Evolutionary conservation across 2,329 filamentous ascomycete species (phyloP).

Genomic region (Aspergillus japonicus): DNA sequence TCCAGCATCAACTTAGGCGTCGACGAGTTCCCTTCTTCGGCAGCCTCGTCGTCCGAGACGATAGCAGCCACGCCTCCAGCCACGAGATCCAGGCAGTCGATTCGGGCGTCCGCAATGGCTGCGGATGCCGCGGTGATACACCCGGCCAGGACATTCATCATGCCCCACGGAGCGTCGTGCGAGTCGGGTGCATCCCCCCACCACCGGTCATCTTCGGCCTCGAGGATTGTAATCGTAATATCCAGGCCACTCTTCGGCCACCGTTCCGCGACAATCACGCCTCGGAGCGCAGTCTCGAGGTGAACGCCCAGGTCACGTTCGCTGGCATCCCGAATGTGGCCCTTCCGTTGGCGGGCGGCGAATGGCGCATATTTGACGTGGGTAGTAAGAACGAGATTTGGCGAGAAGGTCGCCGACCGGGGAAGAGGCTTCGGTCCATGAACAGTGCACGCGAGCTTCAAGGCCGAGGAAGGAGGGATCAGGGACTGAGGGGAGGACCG

Average conservation of each 20-base stretch:
- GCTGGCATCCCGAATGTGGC: slow-evolving; percentile 79
- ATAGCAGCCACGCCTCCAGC: slow-evolving; percentile 85
- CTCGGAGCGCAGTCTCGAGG: slow-evolving; percentile 83
- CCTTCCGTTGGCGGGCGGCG: slow-evolving; percentile 75
- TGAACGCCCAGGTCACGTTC: slow-evolving; percentile 90
- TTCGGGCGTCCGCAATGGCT: slow-evolving; percentile 88
- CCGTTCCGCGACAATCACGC: slow-evolving; percentile 85
- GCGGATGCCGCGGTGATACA: slow-evolving; percentile 93
- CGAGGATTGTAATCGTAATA: slow-evolving; percentile 85
- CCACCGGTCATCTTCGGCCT: slow-evolving; percentile 81
- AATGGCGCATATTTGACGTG: slow-evolving; percentile 98
- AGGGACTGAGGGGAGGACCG: slow-evolving; percentile 47
- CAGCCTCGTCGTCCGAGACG: slow-evolving; percentile 47
- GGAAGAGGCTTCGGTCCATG: slow-evolving; percentile 91
- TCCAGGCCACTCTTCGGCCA: slow-evolving; percentile 99
- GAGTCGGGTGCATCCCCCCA: slow-evolving; percentile 56
- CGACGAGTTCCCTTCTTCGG: slow-evolving; percentile 19
- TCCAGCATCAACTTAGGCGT: slow-evolving; percentile 61
- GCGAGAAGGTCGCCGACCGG: slow-evolving; percentile 84
- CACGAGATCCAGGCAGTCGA: slow-evolving; percentile 90
- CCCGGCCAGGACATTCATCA: slow-evolving; percentile 87
- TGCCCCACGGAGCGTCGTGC: slow-evolving; percentile 70
- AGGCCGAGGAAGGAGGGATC: slow-evolving; percentile 60
- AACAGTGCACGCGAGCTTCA: slow-evolving; percentile 91
- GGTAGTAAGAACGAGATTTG: slow-evolving; percentile 85